These are phyloP conservation scores for Glebionis coronaria DNA, from an alignment of 129 eudicot genomes.

Conservation along the genomic window DNA sequence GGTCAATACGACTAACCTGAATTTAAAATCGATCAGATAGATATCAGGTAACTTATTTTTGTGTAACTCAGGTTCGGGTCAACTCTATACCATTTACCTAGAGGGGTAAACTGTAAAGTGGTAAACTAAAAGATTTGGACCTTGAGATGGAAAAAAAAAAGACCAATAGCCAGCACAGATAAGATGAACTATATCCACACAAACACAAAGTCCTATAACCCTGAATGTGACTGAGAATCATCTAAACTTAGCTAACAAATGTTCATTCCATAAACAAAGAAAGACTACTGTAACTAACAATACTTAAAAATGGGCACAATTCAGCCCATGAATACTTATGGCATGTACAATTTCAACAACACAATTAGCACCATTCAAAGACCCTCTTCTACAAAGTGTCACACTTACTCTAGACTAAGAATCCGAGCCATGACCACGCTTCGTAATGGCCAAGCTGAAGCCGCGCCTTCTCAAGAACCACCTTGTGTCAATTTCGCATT, in stretches of 20 bases:
- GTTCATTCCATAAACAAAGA: background rate
- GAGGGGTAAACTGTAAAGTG: slow-evolving; percentile 5
- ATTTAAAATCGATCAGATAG: too few species aligned
- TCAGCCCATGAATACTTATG: slow-evolving; percentile 24
- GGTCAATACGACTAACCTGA: too few species aligned
- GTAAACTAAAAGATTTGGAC: background rate
- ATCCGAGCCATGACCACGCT: slow-evolving; percentile 61
- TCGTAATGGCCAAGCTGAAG: slow-evolving; percentile 37
- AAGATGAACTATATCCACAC: slow-evolving; percentile 28
- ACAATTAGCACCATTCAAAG: slow-evolving; percentile 8
- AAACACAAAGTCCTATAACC: background rate
- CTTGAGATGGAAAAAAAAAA: slow-evolving; percentile 11
- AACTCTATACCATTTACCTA: too few species aligned
- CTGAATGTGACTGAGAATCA: slow-evolving; percentile 8
- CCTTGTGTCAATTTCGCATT: slow-evolving; percentile 64
- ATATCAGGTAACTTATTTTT: too few species aligned
- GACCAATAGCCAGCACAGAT: slow-evolving; percentile 17
- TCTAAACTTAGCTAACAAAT: background rate
- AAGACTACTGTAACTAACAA: background rate
- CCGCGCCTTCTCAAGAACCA: slow-evolving; percentile 41
- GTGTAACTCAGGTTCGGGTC: too few species aligned
- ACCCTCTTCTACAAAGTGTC: slow-evolving; percentile 24
- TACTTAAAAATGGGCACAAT: slow-evolving; percentile 20
- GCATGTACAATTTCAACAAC: slow-evolving; percentile 23
- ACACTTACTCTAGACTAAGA: slow-evolving; percentile 33